phyloP scores from a whole-genome alignment of 495 filamentous ascomycete genomes.

The Astrothelium subdiscretum region DNA sequence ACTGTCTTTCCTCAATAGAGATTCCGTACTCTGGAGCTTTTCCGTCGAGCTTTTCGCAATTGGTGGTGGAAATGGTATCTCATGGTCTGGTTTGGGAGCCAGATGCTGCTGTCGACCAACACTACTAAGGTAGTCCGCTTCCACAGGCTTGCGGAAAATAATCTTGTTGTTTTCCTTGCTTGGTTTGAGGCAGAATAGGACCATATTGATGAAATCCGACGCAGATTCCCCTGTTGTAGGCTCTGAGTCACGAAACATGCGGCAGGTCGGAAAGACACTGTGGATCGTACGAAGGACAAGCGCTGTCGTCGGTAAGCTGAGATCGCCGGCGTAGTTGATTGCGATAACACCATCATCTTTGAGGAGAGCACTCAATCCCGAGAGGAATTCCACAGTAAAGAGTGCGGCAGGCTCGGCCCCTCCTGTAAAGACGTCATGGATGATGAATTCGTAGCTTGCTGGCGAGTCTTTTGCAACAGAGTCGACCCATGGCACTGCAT shows the following conservation, averaged over 20 bases:
- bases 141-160: slow-evolving; percentile 54
- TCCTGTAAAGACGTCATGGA: slow-evolving; percentile 98
- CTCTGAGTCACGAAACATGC: slow-evolving; percentile 71
- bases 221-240: slow-evolving; percentile 22
- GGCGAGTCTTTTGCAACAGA: slow-evolving; percentile 34
- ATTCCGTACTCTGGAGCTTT: background rate
- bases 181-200: slow-evolving; percentile 48
- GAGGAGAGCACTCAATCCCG: slow-evolving; percentile 53
- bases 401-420: slow-evolving; percentile 75
- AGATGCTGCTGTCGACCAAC: slow-evolving; percentile 56
- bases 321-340: slow-evolving; percentile 96
- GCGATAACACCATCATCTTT: slow-evolving; percentile 74
- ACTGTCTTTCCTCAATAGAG: slow-evolving; percentile 41
- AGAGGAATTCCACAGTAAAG: slow-evolving; percentile 77
- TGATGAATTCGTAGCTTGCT: slow-evolving; percentile 67
- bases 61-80: slow-evolving; percentile 35
- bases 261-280: slow-evolving; percentile 57
- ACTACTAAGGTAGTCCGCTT: slow-evolving; percentile 61
- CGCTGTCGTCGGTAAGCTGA: slow-evolving; percentile 47
- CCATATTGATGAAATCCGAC: slow-evolving; percentile 81
- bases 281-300: slow-evolving; percentile 63
- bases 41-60: background rate
- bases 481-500: slow-evolving; percentile 66
- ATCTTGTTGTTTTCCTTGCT: slow-evolving; percentile 40
- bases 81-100: slow-evolving; percentile 61